Percentiles rank a stretch among this genome's conserved stretches.
Conservation (phyloP, 1,284 basidiomycete genomes). For the Tilletiopsis washingtonensis region DNA sequence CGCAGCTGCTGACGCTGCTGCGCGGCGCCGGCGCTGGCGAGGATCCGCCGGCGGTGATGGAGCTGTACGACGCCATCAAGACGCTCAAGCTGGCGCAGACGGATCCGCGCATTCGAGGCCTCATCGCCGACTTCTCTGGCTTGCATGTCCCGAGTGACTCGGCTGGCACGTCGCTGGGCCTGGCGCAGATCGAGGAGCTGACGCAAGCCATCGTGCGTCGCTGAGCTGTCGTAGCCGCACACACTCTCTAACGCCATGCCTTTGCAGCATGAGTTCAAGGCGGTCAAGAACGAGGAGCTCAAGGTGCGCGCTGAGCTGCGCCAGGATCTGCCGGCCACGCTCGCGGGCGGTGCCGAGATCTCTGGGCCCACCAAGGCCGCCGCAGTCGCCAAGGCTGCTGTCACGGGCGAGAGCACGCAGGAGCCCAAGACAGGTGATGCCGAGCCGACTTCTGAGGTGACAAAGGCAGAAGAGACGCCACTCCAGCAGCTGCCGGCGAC, state of each 20-base stretch:
- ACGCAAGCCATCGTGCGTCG: constrained; percentile 39
- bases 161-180: constrained; percentile 37
- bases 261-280: constrained; percentile 42
- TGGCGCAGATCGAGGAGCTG: constrained; percentile 51
- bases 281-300: constrained; percentile 42
- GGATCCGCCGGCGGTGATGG: constrained; percentile 38
- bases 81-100: constrained; percentile 47
- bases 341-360: no score
- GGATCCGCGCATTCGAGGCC: constrained; percentile 48
- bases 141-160: constrained; percentile 46
- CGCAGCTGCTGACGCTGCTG: constrained; percentile 22
- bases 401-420: no score
- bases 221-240: not conserved
- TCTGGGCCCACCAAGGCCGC: no score
- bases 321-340: no score
- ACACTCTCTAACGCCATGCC: not conserved
- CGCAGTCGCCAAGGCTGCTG: no score
- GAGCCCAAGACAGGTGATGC: no score
- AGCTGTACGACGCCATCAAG: constrained; percentile 48
- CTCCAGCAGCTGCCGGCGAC: constrained; percentile 15
- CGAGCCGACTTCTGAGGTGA: constrained; percentile 19
- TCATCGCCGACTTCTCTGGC: constrained; percentile 50
- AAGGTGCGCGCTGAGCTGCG: no score
- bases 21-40: constrained; percentile 20
- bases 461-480: not conserved